Conservation (phyloP, 2,329 filamentous ascomycete species). For the Aspergillus pseudoviridinutans region DNA sequence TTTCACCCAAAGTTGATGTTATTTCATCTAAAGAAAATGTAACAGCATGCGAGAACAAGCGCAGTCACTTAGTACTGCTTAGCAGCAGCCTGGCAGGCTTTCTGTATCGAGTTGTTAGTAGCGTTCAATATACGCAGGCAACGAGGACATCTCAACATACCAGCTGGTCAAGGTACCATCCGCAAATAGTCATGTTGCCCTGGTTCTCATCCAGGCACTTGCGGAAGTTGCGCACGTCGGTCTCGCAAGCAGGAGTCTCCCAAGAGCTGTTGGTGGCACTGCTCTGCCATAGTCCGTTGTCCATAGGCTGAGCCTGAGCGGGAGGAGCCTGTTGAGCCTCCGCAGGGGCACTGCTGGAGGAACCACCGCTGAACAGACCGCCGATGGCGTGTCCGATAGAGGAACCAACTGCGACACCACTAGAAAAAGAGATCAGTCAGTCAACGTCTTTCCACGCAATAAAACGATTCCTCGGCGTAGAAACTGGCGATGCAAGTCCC, state of each 20-base stretch:
- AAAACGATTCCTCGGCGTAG: background rate
- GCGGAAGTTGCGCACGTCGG: conserved; percentile 79
- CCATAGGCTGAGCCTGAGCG: conserved; percentile 51
- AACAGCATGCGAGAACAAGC: conserved; percentile 6
- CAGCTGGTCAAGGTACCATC: conserved; percentile 97
- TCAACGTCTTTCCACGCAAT: background rate
- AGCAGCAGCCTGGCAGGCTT: conserved; percentile 77
- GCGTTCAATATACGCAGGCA: background rate
- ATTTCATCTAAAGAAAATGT: conserved; percentile 1
- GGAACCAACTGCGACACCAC: conserved; percentile 93
- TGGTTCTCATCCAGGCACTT: conserved; percentile 94
- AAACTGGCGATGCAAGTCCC: background rate
- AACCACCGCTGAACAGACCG: conserved; percentile 76
- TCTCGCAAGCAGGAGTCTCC: conserved; percentile 65
- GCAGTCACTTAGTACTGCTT: conserved; percentile 58
- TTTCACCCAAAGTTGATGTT: background rate
- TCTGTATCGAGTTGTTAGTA: conserved; percentile 45
- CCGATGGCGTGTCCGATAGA: conserved; percentile 93
- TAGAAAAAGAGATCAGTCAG: conserved; percentile 40
- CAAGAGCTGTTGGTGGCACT: conserved; percentile 47
- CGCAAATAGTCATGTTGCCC: conserved; percentile 92
- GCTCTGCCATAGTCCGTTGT: conserved; percentile 44
- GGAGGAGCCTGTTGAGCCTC: conserved; percentile 51
- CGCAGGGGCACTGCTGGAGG: conserved; percentile 51
- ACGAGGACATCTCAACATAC: conserved; percentile 28